Conservation (phyloP, 805 yeast genomes). For the Hanseniaspora guilliermondii region DNA sequence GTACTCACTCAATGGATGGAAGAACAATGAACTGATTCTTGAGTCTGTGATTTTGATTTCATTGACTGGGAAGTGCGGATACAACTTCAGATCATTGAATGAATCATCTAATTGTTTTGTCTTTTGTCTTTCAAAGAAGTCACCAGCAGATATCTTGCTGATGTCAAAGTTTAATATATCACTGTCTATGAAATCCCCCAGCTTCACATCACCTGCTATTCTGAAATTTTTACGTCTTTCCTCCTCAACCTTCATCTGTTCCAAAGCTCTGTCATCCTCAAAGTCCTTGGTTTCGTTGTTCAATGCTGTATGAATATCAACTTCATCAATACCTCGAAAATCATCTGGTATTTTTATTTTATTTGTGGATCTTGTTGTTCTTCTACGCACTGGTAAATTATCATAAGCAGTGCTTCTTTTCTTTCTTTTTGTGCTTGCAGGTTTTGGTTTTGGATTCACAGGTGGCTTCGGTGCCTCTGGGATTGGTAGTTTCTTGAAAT, state of each 20-base stretch:
- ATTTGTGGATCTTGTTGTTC: slow-evolving; percentile 20
- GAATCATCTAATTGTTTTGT: slow-evolving; percentile 24
- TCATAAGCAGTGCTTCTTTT: background rate
- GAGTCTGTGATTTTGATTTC: slow-evolving; percentile 56
- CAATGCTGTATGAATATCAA: slow-evolving; percentile 3
- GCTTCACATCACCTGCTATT: slow-evolving; percentile 28
- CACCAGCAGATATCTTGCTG: slow-evolving; percentile 48
- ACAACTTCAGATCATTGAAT: slow-evolving; percentile 35
- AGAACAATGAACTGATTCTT: slow-evolving; percentile 58
- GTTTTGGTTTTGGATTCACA: slow-evolving; percentile 22
- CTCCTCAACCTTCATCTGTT: background rate
- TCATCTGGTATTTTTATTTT: slow-evolving; percentile 8
- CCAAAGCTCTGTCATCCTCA: slow-evolving; percentile 13
- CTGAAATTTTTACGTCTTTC: slow-evolving; percentile 17
- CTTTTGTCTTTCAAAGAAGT: slow-evolving; percentile 38
- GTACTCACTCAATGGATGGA: slow-evolving; percentile 55
- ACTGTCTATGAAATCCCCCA: slow-evolving; percentile 44
- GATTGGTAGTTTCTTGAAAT: slow-evolving; percentile 45
- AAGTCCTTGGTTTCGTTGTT: slow-evolving; percentile 16
- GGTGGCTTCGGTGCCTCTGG: slow-evolving; percentile 27
- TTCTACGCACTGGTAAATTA: slow-evolving; percentile 14
- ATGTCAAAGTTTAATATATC: slow-evolving; percentile 24
- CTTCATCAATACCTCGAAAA: slow-evolving; percentile 8
- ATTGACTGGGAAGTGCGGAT: slow-evolving; percentile 49
- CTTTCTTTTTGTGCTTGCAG: slow-evolving; percentile 17